Base-by-base conservation (phyloP, 1,284 basidiomycete species). In the Fomitiporia mediterranea region DNA sequence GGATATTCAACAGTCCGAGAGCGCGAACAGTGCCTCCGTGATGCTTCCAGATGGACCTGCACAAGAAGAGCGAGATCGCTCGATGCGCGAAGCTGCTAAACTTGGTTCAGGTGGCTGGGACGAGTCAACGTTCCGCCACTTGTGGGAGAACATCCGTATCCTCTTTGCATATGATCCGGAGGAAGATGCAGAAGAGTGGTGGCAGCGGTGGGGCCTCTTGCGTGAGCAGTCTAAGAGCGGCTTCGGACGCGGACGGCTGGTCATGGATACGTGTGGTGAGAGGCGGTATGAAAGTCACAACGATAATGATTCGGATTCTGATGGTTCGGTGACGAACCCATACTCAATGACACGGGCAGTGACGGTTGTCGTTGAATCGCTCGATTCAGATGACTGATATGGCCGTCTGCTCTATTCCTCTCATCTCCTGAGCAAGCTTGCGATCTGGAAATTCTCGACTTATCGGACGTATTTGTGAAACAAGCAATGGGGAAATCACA, bases 21-120 rank as follows among this genome's bases (percentile, higher is more conserved):
- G 64, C 55, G 70, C 67, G 39, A 70, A 77, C 62, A 46, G 75
- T 34, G 21, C 66, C 44, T 71, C 74, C 63, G 71, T 74, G 65
- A 68, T 70, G 63, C 57, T 75, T 63, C 70, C 74, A 19, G 67
- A 73, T 39, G 59, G 74, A 53, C 65, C 73, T 28, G 63, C 65
- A 28, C 74, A 77, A 42, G 66, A 70, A 44, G 63, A 62, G 51
- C 77, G 81, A 19, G 77, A 83, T 58, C 58, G 60, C 0, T 63
- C 65, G 2, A 71, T 82, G 69, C 70, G 72, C 11, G 65, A 64
- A 35, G 58, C 58, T 5, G 49, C 51, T 21, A 53, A 55, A 32
- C 44, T 53, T 15, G 58, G 55, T 15, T 42, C 42, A 15, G 55
- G 58, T 8, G 54, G 58, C 2, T 60, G 54, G 54, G 58, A 60